A percentile compares a stretch with the other conserved stretches of the same genome.
Evolutionary conservation across 2,329 filamentous ascomycete genomes (phyloP).

Genomic region (Ceratocystis cacaofunesta): DNA sequence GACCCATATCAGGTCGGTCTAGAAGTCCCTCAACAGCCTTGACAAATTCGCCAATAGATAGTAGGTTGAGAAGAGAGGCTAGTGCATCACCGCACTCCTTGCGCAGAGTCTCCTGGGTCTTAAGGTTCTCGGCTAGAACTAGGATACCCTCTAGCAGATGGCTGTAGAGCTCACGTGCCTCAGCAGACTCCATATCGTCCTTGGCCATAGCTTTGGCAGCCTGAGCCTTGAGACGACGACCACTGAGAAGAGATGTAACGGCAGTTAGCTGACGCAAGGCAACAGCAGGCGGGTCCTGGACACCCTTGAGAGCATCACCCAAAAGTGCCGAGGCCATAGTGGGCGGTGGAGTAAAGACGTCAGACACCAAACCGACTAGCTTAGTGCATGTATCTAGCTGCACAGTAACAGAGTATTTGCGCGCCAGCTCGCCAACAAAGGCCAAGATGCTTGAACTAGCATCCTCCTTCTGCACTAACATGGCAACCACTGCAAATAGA

Average conservation of each 20-base stretch:
- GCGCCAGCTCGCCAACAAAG: constrained; percentile 63
- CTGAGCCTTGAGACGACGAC: constrained; percentile 40
- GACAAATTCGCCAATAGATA: constrained; percentile 79
- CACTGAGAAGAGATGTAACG: constrained; percentile 43
- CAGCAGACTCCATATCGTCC: constrained; percentile 51
- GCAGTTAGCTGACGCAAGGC: constrained; percentile 41
- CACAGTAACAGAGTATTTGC: constrained; percentile 55
- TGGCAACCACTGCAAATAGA: constrained; percentile 70
- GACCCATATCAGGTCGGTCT: constrained; percentile 55
- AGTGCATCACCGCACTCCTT: constrained; percentile 53
- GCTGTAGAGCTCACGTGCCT: constrained; percentile 54
- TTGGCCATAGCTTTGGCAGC: constrained; percentile 41
- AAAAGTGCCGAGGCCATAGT: constrained; percentile 59
- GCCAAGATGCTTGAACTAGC: constrained; percentile 50
- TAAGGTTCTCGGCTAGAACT: constrained; percentile 49
- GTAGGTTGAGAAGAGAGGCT: constrained; percentile 63
- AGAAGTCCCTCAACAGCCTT: constrained; percentile 74
- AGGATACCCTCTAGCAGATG: constrained; percentile 51
- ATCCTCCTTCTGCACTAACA: constrained; percentile 76
- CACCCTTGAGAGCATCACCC: constrained; percentile 25
- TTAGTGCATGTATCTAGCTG: constrained; percentile 67
- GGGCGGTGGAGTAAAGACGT: constrained; percentile 62
- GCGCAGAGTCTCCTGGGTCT: constrained; percentile 40
- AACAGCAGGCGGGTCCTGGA: constrained; percentile 33
- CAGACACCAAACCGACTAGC: constrained; percentile 57